Base-by-base conservation (phyloP, 495 filamentous ascomycete genomes). In the Endocarpon pusillum region DNA sequence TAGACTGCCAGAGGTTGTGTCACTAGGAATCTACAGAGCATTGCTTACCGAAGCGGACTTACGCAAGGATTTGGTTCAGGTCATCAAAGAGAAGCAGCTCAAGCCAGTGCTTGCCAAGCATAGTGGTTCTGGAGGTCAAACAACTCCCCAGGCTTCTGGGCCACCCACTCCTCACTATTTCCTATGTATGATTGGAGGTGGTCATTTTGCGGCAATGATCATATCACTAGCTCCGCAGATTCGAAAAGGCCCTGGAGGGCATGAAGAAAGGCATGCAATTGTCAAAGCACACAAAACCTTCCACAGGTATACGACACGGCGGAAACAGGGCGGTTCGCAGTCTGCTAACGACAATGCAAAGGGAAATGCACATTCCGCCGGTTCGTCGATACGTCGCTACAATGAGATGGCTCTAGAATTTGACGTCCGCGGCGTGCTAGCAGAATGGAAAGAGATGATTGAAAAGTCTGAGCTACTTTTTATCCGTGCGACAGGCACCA, bases 111-210 rank as follows among this genome's bases (percentile, higher is more conserved):
- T 68, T 4, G 64, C 50, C 19, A 49, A 48, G 32, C 54, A 55
- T 14, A 51, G 57, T 28, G 47, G 48, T 15, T 48, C 53, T 22
- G 64, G 66, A 6, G 69, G 64, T 15, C 64, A 62, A 23, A 52
- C 61, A 1, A 61, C 67, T 0, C 44, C 58, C 7, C 52, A 56
- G 2, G 62, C 69, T 48, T 66, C 62, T 16, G 62, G 72, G 19
- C 69, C 78, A 1, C 68, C 69, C 25, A 67, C 67, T 21, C 81
- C 81, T 4, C 86, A 94, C 44, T 70, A 92, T 18, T 94, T 97
- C 46, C 69, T 96, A 36, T 96, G 85, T 52, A 97, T 97, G 89
- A 91, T 96, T 35, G 89, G 89, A 5, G 89, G 89, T 41, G 89
- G 89, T 1, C 89, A 97, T 45, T 96, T 97, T 50, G 89, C 89